Evolutionary conservation across 2,329 filamentous ascomycete species (phyloP).

Genomic region (Rhexocercosporidium sp.): DNA sequence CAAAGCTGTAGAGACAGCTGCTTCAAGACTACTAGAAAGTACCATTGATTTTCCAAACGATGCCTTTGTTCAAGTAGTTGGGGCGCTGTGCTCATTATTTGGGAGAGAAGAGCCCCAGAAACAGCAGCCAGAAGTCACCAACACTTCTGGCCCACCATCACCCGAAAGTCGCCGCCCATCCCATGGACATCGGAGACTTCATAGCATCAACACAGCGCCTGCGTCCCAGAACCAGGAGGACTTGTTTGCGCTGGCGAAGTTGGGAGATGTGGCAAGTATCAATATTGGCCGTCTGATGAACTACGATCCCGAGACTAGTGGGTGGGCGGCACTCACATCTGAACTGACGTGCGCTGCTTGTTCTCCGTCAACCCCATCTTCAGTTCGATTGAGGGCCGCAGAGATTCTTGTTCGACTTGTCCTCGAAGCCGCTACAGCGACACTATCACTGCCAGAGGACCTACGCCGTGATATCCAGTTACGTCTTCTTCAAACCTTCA

Average conservation of each 20-base stretch:
- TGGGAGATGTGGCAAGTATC: constrained; percentile 73
- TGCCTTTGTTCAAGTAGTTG: constrained; percentile 78
- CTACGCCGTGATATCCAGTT: constrained; percentile 67
- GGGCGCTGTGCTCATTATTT: constrained; percentile 75
- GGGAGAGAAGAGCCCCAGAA: constrained; percentile 43
- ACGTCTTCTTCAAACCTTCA: constrained; percentile 72
- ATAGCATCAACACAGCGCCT: constrained; percentile 54
- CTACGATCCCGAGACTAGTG: constrained; percentile 69
- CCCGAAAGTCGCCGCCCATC: constrained; percentile 35
- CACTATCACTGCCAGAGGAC: constrained; percentile 57
- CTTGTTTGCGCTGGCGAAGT: constrained; percentile 73
- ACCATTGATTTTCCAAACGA: constrained; percentile 88
- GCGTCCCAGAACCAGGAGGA: constrained; percentile 64
- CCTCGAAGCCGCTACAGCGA: constrained; percentile 62
- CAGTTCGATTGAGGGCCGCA: constrained; percentile 64
- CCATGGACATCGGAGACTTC: constrained; percentile 42
- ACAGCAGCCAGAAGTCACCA: constrained; percentile 34
- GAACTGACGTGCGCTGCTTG: constrained; percentile 59
- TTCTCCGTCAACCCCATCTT: constrained; percentile 52
- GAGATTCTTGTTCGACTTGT: constrained; percentile 66
- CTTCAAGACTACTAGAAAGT: constrained; percentile 85
- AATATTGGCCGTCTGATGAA: constrained; percentile 77
- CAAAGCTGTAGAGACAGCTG: constrained; percentile 85
- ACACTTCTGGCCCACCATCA: constrained; percentile 31
- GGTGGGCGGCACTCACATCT: constrained; percentile 72